A percentile compares a stretch with the other conserved stretches of the same genome.
Evolutionary conservation across 2,329 filamentous ascomycete genomes (phyloP).

Genomic region (Ceratocystis papillata): DNA sequence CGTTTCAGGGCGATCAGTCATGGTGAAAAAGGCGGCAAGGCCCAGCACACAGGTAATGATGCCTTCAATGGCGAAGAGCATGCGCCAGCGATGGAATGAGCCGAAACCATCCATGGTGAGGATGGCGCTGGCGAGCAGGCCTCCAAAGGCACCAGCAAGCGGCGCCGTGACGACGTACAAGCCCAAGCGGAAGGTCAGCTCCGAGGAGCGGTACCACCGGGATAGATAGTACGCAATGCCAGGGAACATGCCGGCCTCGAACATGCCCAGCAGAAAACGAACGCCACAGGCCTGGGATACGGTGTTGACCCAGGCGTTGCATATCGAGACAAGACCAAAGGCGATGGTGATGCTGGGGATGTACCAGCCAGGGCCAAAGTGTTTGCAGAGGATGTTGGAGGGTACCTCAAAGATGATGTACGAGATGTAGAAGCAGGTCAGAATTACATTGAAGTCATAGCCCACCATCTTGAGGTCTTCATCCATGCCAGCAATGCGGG

Average conservation of each 20-base stretch:
- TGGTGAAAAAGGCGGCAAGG: conserved; percentile 50
- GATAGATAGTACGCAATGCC: conserved; percentile 65
- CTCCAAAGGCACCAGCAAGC: conserved; percentile 60
- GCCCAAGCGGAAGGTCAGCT: conserved; percentile 56
- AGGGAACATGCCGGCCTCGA: conserved; percentile 64
- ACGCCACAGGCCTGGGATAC: conserved; percentile 45
- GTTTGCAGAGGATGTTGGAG: conserved; percentile 57
- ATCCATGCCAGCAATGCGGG: conserved; percentile 53
- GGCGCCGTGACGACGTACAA: conserved; percentile 62
- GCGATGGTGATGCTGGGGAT: conserved; percentile 50
- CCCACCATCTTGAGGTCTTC: conserved; percentile 47
- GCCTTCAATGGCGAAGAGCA: conserved; percentile 62
- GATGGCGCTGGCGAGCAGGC: conserved; percentile 54
- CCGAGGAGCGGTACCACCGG: conserved; percentile 59
- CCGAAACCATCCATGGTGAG: conserved; percentile 50
- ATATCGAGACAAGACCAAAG: conserved; percentile 54
- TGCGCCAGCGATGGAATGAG: conserved; percentile 48
- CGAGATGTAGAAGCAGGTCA: conserved; percentile 60
- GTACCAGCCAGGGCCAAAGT: conserved; percentile 61
- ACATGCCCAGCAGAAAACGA: conserved; percentile 56
- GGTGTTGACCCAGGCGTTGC: conserved; percentile 53
- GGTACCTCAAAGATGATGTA: conserved; percentile 67
- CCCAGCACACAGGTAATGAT: conserved; percentile 46
- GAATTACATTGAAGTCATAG: conserved; percentile 58
- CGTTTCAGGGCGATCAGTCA: conserved; percentile 59